A percentile compares a stretch with the other conserved stretches of the same genome.
phyloP scores from a whole-genome alignment of 805 yeast genomes.

The Pichia nanzhaoensis region DNA sequence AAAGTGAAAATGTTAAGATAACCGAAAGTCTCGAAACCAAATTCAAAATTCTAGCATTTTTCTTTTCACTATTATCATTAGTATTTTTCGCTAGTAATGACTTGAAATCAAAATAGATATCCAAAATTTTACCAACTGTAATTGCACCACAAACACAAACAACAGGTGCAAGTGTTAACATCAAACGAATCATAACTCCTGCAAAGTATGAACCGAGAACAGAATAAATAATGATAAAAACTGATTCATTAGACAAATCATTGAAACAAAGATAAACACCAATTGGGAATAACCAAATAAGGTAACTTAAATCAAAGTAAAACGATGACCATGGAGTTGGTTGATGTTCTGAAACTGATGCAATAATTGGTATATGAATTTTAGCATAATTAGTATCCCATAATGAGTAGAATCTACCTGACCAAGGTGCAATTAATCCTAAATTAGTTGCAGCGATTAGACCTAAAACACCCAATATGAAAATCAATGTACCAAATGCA shows the following conservation, averaged over 20 bases:
- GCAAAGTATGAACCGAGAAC: constrained; percentile 96
- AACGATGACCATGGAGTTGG: constrained; percentile 99
- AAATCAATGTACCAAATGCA: constrained; percentile 50
- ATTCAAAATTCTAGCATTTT: constrained; percentile 23
- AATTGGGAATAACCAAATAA: constrained; percentile 98
- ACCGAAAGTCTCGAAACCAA: constrained; percentile 57
- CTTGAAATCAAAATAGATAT: constrained; percentile 64
- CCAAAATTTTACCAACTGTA: constrained; percentile 78
- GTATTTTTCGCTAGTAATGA: constrained; percentile 15
- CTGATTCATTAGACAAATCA: constrained; percentile 85
- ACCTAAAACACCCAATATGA: constrained; percentile 59
- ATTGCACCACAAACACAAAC: constrained; percentile 91
- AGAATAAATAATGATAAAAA: constrained; percentile 84
- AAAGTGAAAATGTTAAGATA: constrained; percentile 58
- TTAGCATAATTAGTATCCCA: constrained; percentile 99
- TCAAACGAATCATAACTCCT: constrained; percentile 97
- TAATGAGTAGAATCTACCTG: constrained; percentile 95
- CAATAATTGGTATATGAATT: constrained; percentile 96
- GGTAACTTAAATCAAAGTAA: constrained; percentile 85
- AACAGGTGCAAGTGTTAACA: constrained; percentile 94
- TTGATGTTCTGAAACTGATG: constrained; percentile 98
- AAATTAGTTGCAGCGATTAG: constrained; percentile 75
- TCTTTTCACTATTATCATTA: constrained; percentile 18
- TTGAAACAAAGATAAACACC: constrained; percentile 89
- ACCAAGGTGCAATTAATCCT: constrained; percentile 98